Conservation (phyloP, 768 basidiomycete genomes). For the Sarcomyxa edulis region DNA sequence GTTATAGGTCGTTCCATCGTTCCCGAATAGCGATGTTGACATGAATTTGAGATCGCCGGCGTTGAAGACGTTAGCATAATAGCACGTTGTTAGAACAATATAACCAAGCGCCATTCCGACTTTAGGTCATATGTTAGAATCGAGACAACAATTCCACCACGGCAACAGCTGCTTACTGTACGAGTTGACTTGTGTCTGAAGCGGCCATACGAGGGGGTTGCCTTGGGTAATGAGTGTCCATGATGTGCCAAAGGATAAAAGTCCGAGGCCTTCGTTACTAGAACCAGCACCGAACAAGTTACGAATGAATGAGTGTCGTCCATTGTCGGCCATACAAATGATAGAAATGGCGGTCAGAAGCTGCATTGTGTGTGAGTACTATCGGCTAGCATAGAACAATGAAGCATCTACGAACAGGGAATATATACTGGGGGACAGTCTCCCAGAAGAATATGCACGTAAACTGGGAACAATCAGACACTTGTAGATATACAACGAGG, state of each 20-base stretch:
- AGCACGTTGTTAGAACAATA: slow-evolving; percentile 30
- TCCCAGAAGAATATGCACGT: slow-evolving; percentile 45
- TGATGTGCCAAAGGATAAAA: slow-evolving; percentile 40
- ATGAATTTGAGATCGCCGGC: slow-evolving; percentile 38
- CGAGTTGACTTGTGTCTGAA: slow-evolving; percentile 44
- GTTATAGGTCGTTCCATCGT: slow-evolving; percentile 31
- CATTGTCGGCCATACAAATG: slow-evolving; percentile 43
- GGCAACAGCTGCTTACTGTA: slow-evolving; percentile 37
- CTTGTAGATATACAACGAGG: neutral
- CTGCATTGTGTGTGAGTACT: no score
- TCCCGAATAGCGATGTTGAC: slow-evolving; percentile 39
- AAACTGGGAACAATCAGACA: slow-evolving; percentile 16
- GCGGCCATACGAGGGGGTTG: slow-evolving; percentile 49
- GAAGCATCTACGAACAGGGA: no score
- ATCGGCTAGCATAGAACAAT: no score
- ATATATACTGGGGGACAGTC: slow-evolving; percentile 19
- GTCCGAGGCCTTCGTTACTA: slow-evolving; percentile 45
- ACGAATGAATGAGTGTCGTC: slow-evolving; percentile 35
- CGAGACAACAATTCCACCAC: no score
- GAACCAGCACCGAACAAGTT: slow-evolving; percentile 40
- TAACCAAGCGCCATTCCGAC: slow-evolving; percentile 46
- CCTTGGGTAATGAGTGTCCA: slow-evolving; percentile 55
- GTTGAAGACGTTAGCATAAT: slow-evolving; percentile 39
- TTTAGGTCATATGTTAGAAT: slow-evolving; percentile 11
- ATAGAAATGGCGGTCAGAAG: slow-evolving; percentile 39